Evolutionary conservation across 2,329 filamentous ascomycete genomes (phyloP), one percentile per base, ranked within the genome.

Genomic region (Aureobasidium leucospermi): DNA sequence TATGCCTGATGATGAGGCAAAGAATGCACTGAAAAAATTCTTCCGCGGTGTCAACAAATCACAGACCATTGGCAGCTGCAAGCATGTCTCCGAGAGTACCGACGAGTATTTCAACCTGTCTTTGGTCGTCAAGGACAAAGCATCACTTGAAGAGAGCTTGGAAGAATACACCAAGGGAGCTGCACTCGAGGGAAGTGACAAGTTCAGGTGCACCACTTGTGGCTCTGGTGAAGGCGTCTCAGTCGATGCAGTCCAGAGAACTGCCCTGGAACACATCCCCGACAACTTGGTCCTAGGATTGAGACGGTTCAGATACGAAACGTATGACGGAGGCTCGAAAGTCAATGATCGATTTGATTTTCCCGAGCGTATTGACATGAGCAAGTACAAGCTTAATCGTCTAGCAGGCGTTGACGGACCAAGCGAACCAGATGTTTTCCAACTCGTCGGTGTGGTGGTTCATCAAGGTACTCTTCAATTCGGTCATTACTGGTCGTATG

Each of bases 401-500:
- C 81, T 96, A 34, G 89, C 85, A 64, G 80, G 89, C 60, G 78
- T 83, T 3, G 75, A 79, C 1, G 72, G 78, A 3, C 76, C 80
- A 3, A 73, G 75, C 4, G 74, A 83, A 46, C 81, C 86, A 41
- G 94, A 99, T 71, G 72, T 89, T 0, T 99, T 97, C 67, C 90
- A 96, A 72, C 81, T 99, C 3, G 92, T 96, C n/a, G 94, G 94
- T 2, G 85, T 99, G 47, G 84, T 99, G 16, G 90, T 99, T 1
- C 94, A 99, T 70, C 88, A 89, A 13, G 94, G 94, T 15, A 96
- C 89, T 2, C 91, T 93, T 11, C 90, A 96, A 69, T 93, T 90
- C 31, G 94, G 94, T 0, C 94, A 99, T 71, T 99, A 99, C 74
- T 97, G 96, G 74, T 97, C 93, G 0, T 97, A 91, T 70, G 90